phyloP scores from a whole-genome alignment of 768 basidiomycete genomes.

The Mycena floridula region DNA sequence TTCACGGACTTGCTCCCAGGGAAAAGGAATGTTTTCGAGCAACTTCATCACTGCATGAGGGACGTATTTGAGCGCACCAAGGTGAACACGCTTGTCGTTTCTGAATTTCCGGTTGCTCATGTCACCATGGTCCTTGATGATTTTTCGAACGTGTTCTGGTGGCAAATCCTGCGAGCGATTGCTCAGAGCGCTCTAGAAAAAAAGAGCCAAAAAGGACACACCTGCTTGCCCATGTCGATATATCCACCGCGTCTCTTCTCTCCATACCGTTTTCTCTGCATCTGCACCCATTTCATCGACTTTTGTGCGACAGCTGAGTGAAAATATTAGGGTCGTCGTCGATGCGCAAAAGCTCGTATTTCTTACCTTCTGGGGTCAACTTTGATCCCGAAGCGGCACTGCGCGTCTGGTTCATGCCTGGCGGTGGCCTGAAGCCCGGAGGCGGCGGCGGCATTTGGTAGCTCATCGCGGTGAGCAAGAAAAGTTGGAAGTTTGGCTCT shows the following conservation, averaged over 20 bases:
- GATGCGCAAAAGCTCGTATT: conserved; percentile 7
- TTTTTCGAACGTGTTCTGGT: conserved; percentile 97
- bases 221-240: conserved; percentile 91
- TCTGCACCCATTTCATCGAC: conserved; percentile 92
- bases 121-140: conserved; percentile 99
- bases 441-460: conserved; percentile 50
- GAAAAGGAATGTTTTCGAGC: conserved; percentile 95
- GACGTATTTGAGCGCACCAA: conserved; percentile 97
- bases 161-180: conserved; percentile 67
- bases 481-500: no score
- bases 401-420: conserved; percentile 41
- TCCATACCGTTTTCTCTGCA: conserved; percentile 90
- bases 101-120: conserved; percentile 99
- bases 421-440: conserved; percentile 30
- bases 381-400: conserved; percentile 34
- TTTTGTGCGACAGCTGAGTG: conserved; percentile 72
- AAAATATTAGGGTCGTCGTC: conserved; percentile 9
- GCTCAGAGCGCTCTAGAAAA: no score
- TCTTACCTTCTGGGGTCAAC: conserved; percentile 41
- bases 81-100: conserved; percentile 98
- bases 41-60: conserved; percentile 99
- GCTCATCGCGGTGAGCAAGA: no score
- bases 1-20: conserved; percentile 99
- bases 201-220: conserved; percentile 30
- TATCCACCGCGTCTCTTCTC: conserved; percentile 87